Conservation (phyloP, 1,284 basidiomycete species). For the Kwoniella shivajii region DNA sequence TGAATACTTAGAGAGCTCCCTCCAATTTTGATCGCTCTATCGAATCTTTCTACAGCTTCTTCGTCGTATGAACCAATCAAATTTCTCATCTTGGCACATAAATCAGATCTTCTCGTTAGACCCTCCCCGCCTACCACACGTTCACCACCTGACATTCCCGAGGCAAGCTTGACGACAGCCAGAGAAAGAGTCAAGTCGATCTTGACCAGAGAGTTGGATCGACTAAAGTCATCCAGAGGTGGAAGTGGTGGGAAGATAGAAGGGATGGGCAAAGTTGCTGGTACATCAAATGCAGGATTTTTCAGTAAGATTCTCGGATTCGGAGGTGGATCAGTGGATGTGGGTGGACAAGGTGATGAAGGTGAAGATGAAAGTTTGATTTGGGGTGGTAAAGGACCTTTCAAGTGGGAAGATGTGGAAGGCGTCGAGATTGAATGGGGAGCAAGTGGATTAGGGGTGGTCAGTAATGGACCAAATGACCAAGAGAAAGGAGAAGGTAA, state of each 20-base stretch:
- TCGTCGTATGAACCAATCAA: conserved; percentile 28
- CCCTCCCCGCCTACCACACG: conserved; percentile 20
- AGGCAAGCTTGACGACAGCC: conserved; percentile 27
- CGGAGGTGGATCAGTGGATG: conserved; percentile 5
- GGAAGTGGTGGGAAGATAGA: conserved; percentile 47
- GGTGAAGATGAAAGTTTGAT: conserved; percentile 45
- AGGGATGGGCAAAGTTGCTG: conserved; percentile 43
- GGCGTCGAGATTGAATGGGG: conserved; percentile 49
- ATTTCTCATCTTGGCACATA: conserved; percentile 50
- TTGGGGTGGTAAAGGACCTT: conserved; percentile 47
- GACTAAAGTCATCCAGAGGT: conserved; percentile 45
- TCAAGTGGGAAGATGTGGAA: conserved; percentile 51
- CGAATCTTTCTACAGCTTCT: conserved; percentile 27
- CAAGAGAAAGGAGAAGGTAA: conserved; percentile 32
- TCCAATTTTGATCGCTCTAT: conserved; percentile 44
- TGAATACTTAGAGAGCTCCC: conserved; percentile 47
- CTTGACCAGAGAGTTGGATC: conserved; percentile 51
- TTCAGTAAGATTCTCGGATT: conserved; percentile 34
- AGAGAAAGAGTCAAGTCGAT: conserved; percentile 42
- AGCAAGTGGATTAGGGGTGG: conserved; percentile 33
- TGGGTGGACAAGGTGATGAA: conserved; percentile 21
- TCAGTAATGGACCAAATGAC: conserved; percentile 9
- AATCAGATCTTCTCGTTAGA: conserved; percentile 46
- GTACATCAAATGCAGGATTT: conserved; percentile 22
- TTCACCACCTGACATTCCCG: conserved; percentile 33